These are phyloP conservation scores for Trametes cingulata DNA, from an alignment of 768 basidiomycete species.

Conservation along the genomic window DNA sequence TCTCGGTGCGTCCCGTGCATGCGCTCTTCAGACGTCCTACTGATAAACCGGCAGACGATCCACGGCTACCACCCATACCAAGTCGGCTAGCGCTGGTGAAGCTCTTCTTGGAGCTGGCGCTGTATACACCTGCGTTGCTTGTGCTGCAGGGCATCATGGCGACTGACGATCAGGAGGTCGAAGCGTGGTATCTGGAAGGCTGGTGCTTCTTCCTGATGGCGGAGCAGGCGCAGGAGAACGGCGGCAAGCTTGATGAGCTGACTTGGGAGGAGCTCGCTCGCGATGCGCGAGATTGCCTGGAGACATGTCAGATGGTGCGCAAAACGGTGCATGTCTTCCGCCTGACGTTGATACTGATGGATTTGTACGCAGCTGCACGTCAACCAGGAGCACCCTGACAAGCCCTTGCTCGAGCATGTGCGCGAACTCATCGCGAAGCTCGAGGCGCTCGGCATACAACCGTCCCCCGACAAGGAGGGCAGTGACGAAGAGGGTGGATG, in stretches of 20 bases:
- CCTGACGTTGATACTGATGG: background rate
- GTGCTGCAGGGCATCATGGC: constrained; percentile 80
- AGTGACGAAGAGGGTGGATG: constrained; percentile 55
- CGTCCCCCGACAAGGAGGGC: constrained; percentile 59
- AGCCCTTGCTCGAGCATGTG: constrained; percentile 73
- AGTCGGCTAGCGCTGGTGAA: constrained; percentile 75
- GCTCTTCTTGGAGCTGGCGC: constrained; percentile 73
- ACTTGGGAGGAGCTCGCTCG: constrained; percentile 78
- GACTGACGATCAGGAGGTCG: constrained; percentile 81
- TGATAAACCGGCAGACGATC: constrained; percentile 50
- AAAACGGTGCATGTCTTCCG: background rate
- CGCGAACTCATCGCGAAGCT: constrained; percentile 71
- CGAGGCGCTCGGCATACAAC: constrained; percentile 63
- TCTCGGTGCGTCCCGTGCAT: constrained; percentile 34
- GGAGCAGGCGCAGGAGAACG: constrained; percentile 63
- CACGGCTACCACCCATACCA: constrained; percentile 69
- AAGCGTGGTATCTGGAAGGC: constrained; percentile 93
- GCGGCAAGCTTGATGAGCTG: constrained; percentile 46
- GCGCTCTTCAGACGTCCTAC: background rate
- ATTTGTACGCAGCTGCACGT: constrained; percentile 55
- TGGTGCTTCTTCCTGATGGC: constrained; percentile 91
- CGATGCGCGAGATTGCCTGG: constrained; percentile 78
- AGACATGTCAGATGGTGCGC: constrained; percentile 78
- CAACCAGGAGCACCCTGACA: constrained; percentile 73
- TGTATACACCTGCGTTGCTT: constrained; percentile 70